A percentile compares a stretch with the other conserved stretches of the same genome.
phyloP scores from a whole-genome alignment of 495 filamentous ascomycete species.

The Tuber microsphaerosporum region DNA sequence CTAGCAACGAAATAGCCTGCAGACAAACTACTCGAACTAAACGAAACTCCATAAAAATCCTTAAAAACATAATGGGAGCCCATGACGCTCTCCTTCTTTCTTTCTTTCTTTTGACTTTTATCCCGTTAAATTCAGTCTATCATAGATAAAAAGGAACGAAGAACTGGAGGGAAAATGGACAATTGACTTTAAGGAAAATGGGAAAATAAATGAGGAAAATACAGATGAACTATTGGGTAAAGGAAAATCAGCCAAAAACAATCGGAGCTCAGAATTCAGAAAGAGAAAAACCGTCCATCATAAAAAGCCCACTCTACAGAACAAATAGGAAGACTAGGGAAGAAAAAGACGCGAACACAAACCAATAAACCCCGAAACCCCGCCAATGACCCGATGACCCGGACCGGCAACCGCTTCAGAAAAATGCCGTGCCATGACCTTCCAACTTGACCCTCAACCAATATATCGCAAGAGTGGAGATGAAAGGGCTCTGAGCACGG shows the following conservation, averaged over 20 bases:
- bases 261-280: slow-evolving; percentile 24
- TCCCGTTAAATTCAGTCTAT: slow-evolving; percentile 20
- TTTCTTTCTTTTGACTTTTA: neutral
- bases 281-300: slow-evolving; percentile 9
- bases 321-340: slow-evolving; percentile 9
- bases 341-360: slow-evolving; percentile 6
- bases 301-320: slow-evolving; percentile 31
- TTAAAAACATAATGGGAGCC: neutral
- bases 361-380: slow-evolving; percentile 33
- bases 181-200: slow-evolving; percentile 10
- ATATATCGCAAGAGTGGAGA: neutral
- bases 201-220: slow-evolving; percentile 17
- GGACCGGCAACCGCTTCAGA: slow-evolving; percentile 16
- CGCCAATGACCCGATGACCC: slow-evolving; percentile 32
- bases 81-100: neutral
- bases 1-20: neutral
- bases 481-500: neutral
- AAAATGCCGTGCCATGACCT: slow-evolving; percentile 10
- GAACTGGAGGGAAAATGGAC: slow-evolving; percentile 12
- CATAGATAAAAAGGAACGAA: slow-evolving; percentile 12
- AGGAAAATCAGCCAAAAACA: slow-evolving; percentile 17
- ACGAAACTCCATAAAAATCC: neutral
- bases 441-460: slow-evolving; percentile 9
- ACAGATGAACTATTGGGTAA: slow-evolving; percentile 11
- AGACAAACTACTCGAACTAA: neutral